phyloP scores from a whole-genome alignment of 2,329 filamentous ascomycete species.

The Aspergillus quadricinctus region DNA sequence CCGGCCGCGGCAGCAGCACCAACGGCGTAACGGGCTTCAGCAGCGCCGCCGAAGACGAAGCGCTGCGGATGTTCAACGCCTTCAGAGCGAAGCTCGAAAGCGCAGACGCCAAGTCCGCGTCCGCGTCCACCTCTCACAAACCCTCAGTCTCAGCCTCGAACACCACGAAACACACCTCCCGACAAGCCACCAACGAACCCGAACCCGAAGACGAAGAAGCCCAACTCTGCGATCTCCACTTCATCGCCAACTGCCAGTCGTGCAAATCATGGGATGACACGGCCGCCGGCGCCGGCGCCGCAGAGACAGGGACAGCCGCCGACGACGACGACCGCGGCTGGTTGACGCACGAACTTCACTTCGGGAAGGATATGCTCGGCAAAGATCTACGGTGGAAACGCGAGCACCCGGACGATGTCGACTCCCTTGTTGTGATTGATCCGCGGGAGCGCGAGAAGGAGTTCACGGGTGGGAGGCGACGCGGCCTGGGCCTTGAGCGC shows the following conservation, averaged over 20 bases:
- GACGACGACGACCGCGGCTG: slow-evolving; percentile 59
- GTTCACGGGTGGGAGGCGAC: slow-evolving; percentile 59
- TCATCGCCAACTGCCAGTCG: slow-evolving; percentile 91
- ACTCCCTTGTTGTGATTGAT: slow-evolving; percentile 79
- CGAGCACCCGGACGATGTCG: slow-evolving; percentile 77
- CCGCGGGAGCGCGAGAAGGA: slow-evolving; percentile 76
- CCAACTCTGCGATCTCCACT: slow-evolving; percentile 84
- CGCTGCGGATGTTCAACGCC: slow-evolving; percentile 67
- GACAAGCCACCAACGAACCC: slow-evolving; percentile 8
- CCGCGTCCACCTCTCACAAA: neutral
- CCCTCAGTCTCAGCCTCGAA: slow-evolving; percentile 22
- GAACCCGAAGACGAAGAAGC: slow-evolving; percentile 57
- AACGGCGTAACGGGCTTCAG: slow-evolving; percentile 52
- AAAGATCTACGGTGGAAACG: slow-evolving; percentile 87
- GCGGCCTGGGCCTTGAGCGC: slow-evolving; percentile 49
- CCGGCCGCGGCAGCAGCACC: slow-evolving; percentile 41
- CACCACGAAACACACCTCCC: slow-evolving; percentile 8
- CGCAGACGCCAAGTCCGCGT: slow-evolving; percentile 24
- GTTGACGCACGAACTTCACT: slow-evolving; percentile 81
- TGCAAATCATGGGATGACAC: slow-evolving; percentile 76
- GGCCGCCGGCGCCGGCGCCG: slow-evolving; percentile 1
- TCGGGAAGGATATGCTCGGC: slow-evolving; percentile 82
- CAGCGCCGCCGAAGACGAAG: slow-evolving; percentile 55
- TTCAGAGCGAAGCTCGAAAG: slow-evolving; percentile 74
- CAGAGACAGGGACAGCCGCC: slow-evolving; percentile 37